Conservation (phyloP, 2,329 filamentous ascomycete species). For the Ceratocystis colombiana region DNA sequence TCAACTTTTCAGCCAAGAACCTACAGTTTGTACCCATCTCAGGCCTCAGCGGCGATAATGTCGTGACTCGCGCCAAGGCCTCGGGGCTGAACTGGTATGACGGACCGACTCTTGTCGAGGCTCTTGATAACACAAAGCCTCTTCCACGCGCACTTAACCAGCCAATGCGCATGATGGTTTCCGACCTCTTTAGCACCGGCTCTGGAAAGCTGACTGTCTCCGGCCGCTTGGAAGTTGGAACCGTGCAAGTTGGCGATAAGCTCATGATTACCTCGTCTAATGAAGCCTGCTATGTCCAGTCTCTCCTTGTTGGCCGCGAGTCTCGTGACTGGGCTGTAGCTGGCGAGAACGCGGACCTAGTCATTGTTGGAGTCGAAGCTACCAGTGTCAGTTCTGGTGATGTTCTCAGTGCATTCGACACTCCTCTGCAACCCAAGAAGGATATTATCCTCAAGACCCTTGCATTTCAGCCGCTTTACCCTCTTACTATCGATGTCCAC, state of each 20-base stretch:
- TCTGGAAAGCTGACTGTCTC: slow-evolving; percentile 73
- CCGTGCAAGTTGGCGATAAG: slow-evolving; percentile 71
- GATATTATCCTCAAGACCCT: slow-evolving; percentile 73
- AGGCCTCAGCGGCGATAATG: slow-evolving; percentile 79
- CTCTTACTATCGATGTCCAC: slow-evolving; percentile 82
- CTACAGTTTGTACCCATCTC: slow-evolving; percentile 83
- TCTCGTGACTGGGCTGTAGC: slow-evolving; percentile 81
- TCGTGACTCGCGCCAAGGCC: slow-evolving; percentile 44
- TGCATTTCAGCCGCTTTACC: slow-evolving; percentile 80
- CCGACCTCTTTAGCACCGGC: slow-evolving; percentile 73
- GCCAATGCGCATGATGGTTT: slow-evolving; percentile 75
- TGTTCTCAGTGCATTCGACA: slow-evolving; percentile 62
- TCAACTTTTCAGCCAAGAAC: slow-evolving; percentile 72
- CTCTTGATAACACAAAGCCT: slow-evolving; percentile 74
- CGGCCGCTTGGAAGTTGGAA: slow-evolving; percentile 76
- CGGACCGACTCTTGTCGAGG: slow-evolving; percentile 68
- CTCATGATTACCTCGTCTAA: slow-evolving; percentile 65
- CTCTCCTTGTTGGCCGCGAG: slow-evolving; percentile 64
- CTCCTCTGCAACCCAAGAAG: slow-evolving; percentile 60
- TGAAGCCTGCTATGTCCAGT: slow-evolving; percentile 74
- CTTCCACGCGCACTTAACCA: slow-evolving; percentile 57
- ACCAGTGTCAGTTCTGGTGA: slow-evolving; percentile 75
- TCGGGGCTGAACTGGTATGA: slow-evolving; percentile 63
- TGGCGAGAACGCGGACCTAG: slow-evolving; percentile 77
- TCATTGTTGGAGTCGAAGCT: slow-evolving; percentile 74